phyloP scores from a whole-genome alignment of 495 filamentous ascomycete species.

The Friedmanniomyces endolithicus region DNA sequence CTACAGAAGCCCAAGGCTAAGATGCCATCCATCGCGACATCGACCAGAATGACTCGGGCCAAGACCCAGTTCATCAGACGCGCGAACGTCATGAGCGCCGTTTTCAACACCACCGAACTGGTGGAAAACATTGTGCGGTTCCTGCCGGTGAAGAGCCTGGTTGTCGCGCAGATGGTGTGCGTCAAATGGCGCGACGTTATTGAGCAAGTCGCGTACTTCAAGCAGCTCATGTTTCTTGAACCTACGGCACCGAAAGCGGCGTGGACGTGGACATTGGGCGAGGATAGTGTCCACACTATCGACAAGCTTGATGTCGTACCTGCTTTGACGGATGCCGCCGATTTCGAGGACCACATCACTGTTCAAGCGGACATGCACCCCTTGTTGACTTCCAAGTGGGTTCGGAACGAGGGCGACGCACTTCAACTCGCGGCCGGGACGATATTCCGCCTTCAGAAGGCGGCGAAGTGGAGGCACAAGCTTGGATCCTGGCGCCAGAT shows the following conservation, averaged over 20 bases:
- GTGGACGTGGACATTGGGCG: not conserved
- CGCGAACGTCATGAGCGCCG: not conserved
- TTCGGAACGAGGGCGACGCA: not conserved
- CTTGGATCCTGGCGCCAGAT: not conserved
- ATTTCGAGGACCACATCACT: not conserved
- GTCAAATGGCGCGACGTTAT: not conserved
- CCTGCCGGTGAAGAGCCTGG: not conserved
- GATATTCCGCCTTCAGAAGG: not conserved
- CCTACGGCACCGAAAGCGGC: not conserved
- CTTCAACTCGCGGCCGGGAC: not conserved
- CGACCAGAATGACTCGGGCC: too few species aligned
- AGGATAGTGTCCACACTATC: not conserved
- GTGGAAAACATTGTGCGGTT: not conserved
- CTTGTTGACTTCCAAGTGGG: not conserved
- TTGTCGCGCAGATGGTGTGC: not conserved
- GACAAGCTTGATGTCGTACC: not conserved
- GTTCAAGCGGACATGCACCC: not conserved
- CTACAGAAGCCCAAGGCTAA: too few species aligned
- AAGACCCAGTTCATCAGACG: not conserved
- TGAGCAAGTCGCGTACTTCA: not conserved
- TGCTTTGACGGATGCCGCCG: not conserved
- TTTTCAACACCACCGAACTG: constrained; percentile 2
- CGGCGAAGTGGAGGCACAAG: not conserved
- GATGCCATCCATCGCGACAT: too few species aligned
- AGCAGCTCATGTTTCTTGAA: not conserved